Conservation (phyloP, 306 rosid species). For the Quercus variabilis region DNA sequence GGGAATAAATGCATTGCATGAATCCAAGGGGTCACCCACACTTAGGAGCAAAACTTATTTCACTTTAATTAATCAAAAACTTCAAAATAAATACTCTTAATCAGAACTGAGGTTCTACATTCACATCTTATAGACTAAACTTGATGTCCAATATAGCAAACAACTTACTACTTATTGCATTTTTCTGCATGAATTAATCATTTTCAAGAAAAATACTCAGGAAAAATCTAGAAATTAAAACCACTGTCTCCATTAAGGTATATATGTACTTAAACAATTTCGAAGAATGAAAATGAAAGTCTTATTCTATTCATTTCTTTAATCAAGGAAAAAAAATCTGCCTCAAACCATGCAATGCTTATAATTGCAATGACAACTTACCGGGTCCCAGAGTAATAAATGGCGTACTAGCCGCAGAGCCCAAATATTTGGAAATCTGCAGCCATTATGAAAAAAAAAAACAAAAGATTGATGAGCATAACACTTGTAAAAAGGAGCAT, state of each 20-base stretch:
- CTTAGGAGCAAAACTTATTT: background rate
- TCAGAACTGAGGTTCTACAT: background rate
- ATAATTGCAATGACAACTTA: conserved; percentile 42
- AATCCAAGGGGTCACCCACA: too few species aligned
- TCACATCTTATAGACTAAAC: background rate
- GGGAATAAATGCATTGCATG: too few species aligned
- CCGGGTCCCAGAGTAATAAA: conserved; percentile 81
- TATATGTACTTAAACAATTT: background rate
- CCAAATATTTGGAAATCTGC: conserved; percentile 80
- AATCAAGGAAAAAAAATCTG: background rate
- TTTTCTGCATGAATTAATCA: background rate
- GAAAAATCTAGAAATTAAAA: background rate
- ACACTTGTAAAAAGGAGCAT: conserved; percentile 9
- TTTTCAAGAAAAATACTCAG: background rate
- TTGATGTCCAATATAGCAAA: background rate
- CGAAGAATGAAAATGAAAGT: background rate
- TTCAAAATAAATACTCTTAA: background rate
- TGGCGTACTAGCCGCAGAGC: conserved; percentile 81
- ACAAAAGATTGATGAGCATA: conserved; percentile 9
- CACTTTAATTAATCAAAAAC: background rate
- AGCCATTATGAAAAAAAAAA: conserved; percentile 10
- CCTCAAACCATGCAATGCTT: background rate
- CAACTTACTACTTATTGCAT: background rate
- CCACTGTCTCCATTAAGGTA: background rate
- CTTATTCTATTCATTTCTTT: background rate